Evolutionary conservation across 23 red algal species (phyloP).

Genomic region (Gracilaria caudata): DNA sequence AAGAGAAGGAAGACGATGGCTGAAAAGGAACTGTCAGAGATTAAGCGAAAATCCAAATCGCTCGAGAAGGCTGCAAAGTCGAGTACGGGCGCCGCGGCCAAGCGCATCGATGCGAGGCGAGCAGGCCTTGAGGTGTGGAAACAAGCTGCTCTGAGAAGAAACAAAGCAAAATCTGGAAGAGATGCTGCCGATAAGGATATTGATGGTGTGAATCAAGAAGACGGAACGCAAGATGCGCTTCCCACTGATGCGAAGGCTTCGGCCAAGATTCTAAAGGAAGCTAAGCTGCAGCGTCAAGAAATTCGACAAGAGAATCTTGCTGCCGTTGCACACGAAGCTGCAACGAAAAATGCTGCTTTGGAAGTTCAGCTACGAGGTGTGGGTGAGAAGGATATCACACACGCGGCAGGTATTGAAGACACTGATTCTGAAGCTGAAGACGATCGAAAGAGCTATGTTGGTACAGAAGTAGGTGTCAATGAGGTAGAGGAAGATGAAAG

Average conservation of each 20-base stretch:
- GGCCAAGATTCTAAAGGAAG: slow-evolving; percentile 76
- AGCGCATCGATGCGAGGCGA: slow-evolving; percentile 32
- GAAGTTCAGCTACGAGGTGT: slow-evolving; percentile 23
- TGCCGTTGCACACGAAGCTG: slow-evolving; percentile 17
- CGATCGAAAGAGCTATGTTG: slow-evolving; percentile 44
- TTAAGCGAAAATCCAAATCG: slow-evolving; percentile 26
- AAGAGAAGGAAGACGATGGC: slow-evolving; percentile 66
- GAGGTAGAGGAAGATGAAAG: slow-evolving; percentile 11
- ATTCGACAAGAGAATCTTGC: slow-evolving; percentile 51
- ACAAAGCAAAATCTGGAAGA: not conserved
- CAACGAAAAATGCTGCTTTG: slow-evolving; percentile 22
- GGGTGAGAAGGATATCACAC: slow-evolving; percentile 8
- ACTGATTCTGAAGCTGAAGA: slow-evolving; percentile 63
- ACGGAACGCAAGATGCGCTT: slow-evolving; percentile 25
- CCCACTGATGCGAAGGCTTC: slow-evolving; percentile 29
- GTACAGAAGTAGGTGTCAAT: slow-evolving; percentile 13
- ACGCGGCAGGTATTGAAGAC: slow-evolving; percentile 17
- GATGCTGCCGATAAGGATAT: slow-evolving; percentile 18
- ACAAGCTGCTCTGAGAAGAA: slow-evolving; percentile 34
- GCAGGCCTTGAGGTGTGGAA: slow-evolving; percentile 52
- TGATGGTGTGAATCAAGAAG: slow-evolving; percentile 22
- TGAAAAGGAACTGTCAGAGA: slow-evolving; percentile 7
- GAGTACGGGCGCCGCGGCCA: not conserved
- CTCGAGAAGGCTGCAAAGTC: not conserved
- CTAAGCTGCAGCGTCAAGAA: slow-evolving; percentile 62